Base-by-base conservation (phyloP, 2,329 filamentous ascomycete genomes). In the Ophiosphaerella narmari region DNA sequence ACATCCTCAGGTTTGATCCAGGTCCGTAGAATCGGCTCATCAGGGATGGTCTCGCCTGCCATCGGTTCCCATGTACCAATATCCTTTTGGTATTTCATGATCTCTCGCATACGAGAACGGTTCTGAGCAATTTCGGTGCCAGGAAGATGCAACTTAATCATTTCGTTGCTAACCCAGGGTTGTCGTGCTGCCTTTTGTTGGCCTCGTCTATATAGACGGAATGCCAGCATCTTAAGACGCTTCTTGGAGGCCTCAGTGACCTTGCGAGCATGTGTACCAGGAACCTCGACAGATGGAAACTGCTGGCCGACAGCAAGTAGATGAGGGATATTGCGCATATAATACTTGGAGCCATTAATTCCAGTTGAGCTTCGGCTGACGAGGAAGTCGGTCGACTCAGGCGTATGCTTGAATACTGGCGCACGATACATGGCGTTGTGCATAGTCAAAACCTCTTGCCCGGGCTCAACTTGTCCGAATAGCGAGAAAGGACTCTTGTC, bases 161-260 rank as follows among this genome's bases (percentile, higher is more conserved):
- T 75, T 49, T 77, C 74, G 47, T 81, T 89, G 2, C 92, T 97
- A 33, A 99, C 89, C 63, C 93, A 90, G n/a, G 84, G 85, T 13
- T 96, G 84, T 18, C 86, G 86, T 21, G 91, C 82, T 38, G 85
- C 82, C 52, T 86, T 79, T 23, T 87, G 83, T 14, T 84, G 79
- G 63, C 87, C 91, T 63, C 90, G 89, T 55, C 87, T 84, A 64
- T 96, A 90, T 70, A 96, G 86, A 43, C 94, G 89, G 72, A 91
- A 97, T 0, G 91, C 89, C 34, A 99, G 86, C 87, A 97, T 97
- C 78, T 94, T 96, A 74, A 99, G 86, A 32, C 94, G 86, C 73
- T 94, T 96, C 78, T 99, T 99, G 32, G 90, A 88, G n/a, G 93
- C 91, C 49, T 95, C 96, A 0, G 94, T 99, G 26, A 97, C 93